A percentile compares a stretch with the other conserved stretches of the same genome.
Conservation (phyloP, 2,329 filamentous ascomycete genomes). For the Dactylellina sp. region DNA sequence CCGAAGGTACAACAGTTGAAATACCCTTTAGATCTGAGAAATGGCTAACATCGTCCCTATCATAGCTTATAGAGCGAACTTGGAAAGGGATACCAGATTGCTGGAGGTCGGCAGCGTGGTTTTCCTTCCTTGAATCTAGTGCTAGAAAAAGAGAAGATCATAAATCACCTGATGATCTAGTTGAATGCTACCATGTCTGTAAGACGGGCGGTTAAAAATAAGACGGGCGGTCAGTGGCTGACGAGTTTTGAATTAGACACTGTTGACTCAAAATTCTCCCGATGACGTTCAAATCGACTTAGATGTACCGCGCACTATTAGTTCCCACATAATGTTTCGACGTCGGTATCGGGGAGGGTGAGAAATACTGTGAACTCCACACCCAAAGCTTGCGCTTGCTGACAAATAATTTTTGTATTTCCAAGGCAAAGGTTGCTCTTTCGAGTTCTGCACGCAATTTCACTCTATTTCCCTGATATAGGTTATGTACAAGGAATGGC, state of each 20-base stretch:
- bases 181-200: constrained; percentile 66
- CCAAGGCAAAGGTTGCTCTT: constrained; percentile 79
- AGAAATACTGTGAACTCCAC: constrained; percentile 41
- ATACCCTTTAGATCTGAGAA: background rate
- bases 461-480: constrained; percentile 87
- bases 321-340: constrained; percentile 96
- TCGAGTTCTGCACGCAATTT: constrained; percentile 89
- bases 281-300: constrained; percentile 98
- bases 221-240: background rate
- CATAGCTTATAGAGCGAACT: constrained; percentile 82
- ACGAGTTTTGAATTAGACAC: constrained; percentile 72
- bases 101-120: constrained; percentile 94
- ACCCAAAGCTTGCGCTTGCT: too few relatives aligned
- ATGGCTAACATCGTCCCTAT: background rate
- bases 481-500: constrained; percentile 99
- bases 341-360: constrained; percentile 84
- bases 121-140: constrained; percentile 85
- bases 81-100: constrained; percentile 99
- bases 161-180: constrained; percentile 77
- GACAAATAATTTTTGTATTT: background rate
- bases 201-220: constrained; percentile 13
- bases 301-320: constrained; percentile 94
- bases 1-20: constrained; percentile 68
- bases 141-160: constrained; percentile 74
- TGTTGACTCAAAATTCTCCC: constrained; percentile 79